Evolutionary conservation across 2,329 filamentous ascomycete genomes (phyloP), one percentile per base, ranked within the genome.

Genomic region (Ophiostoma tasmaniense): DNA sequence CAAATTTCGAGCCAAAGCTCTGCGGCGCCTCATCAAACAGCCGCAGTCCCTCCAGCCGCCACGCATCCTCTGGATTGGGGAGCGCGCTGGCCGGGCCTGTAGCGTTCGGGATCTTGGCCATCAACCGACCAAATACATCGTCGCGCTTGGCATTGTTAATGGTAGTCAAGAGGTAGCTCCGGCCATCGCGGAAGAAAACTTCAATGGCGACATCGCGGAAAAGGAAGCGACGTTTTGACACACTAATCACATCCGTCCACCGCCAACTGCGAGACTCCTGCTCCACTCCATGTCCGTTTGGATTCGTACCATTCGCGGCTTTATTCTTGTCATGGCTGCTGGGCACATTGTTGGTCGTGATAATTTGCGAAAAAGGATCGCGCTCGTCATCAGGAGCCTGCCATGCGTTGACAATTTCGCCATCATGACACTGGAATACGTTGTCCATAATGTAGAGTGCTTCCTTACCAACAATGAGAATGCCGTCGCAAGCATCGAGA

Each of bases 171-270:
- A 99, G 83, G 76, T 98, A 99, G 79, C 95, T 99, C 69, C 93
- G 89, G 0, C 95, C 95, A 76, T 99, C 96, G 0, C 93, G 93
- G 76, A 99, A 99, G 80, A 99, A 99, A 2, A 97, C 86, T 76
- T 99, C 95, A n/a, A 98, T 88, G 0, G 92, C 93, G 14, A 99
- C 95, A 75, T 99, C 94, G 33, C 95, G 89, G 78, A 98, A 97
- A 3, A 99, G 80, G 77, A 98, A 99, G 7, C 94, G 89, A 25
- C 96, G 88, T 78, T 99, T 99, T 0, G 94, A 98, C 45, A 98
- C 90, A 76, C 93, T 97, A 73, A 98, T 91, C 17, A 98, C 89
- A 76, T 98, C 94, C 3, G 88, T 86, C 94, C 94, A 99, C 73
- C 89, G 90, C 96, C 95, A 99, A 76, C 90, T 90, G 73, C 93